Base-by-base conservation (phyloP, 2,329 filamentous ascomycete genomes). In the Diplodia intermedia region DNA sequence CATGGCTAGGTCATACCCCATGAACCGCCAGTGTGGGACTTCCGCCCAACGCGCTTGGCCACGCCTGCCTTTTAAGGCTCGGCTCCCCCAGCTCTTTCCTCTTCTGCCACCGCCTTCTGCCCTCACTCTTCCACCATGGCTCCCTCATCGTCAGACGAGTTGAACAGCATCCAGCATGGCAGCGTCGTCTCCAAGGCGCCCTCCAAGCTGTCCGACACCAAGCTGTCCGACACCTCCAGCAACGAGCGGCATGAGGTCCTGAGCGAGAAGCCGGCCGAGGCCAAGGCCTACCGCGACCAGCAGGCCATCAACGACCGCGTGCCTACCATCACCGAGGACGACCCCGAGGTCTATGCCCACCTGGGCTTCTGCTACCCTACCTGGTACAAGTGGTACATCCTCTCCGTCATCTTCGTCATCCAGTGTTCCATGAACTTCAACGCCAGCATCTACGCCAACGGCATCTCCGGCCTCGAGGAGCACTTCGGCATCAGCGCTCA, bases 341-440 rank as follows among this genome's bases (percentile, higher is more conserved):
- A 68, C 26, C 56, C 56, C 18, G 66, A 68, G 38, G 50, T 63
- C 74, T 85, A 85, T 62, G 75, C 82, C 18, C 73, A 76, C 29
- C 81, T 85, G 1, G 85, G 80, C 11, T 83, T 80, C 72, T 72
- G 73, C 23, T 86, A 80, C 73, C 75, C 83, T 0, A 72, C 74
- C 4, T 77, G 75, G 77, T 84, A 83, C 71, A 86, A 86, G 74
- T 85, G 82, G 85, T 75, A 75, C 69, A 83, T 85, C 65, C 78
- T 87, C 43, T 76, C 75, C 31, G 79, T 83, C 69, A 83, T 86
- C 71, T 86, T 86, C 74, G 74, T 82, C 49, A 82, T 86, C 9
- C 84, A 86, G 70, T 81, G 83, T 29, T 82, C 79, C 18, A 85
- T 85, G 79, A 87, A 86, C 73, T 82, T 84, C 72, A 86, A 86